These are phyloP conservation scores for Colletotrichum nymphaeae DNA, from an alignment of 2,329 filamentous ascomycete species.

Conservation along the genomic window DNA sequence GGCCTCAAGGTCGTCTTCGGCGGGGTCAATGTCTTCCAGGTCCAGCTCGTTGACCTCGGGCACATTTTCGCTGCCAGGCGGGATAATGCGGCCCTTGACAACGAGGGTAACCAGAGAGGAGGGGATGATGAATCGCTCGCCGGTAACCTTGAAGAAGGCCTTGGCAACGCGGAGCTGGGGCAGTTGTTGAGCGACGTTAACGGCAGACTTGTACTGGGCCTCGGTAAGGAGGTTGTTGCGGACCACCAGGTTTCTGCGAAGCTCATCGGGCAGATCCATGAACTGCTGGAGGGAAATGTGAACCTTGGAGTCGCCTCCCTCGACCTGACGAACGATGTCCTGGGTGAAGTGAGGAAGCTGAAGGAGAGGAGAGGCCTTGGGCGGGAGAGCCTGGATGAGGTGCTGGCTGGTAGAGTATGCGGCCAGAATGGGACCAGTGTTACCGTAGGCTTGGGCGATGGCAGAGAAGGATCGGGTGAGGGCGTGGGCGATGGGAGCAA, in stretches of 20 bases:
- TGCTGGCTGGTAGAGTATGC: slow-evolving; percentile 87
- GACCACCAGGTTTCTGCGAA: slow-evolving; percentile 78
- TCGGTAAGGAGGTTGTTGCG: slow-evolving; percentile 78
- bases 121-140: slow-evolving; percentile 92
- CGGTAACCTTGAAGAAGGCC: slow-evolving; percentile 98
- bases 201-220: slow-evolving; percentile 79
- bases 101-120: slow-evolving; percentile 94
- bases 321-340: slow-evolving; percentile 72
- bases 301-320: slow-evolving; percentile 75
- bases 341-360: slow-evolving; percentile 91
- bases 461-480: slow-evolving; percentile 89
- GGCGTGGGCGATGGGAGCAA: slow-evolving; percentile 86
- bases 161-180: slow-evolving; percentile 87
- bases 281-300: slow-evolving; percentile 88
- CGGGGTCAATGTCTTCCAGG: slow-evolving; percentile 90
- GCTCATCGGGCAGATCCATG: slow-evolving; percentile 83
- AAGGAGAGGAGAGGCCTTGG: slow-evolving; percentile 85
- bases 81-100: slow-evolving; percentile 93
- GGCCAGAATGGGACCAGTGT: slow-evolving; percentile 82
- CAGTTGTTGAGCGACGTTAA: slow-evolving; percentile 84
- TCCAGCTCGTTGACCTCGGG: slow-evolving; percentile 82
- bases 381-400: slow-evolving; percentile 89
- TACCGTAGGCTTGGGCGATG: slow-evolving; percentile 88
- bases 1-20: slow-evolving; percentile 91
- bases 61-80: slow-evolving; percentile 81